Evolutionary conservation across 169 alveolate genomes (phyloP).

Genomic region (Plasmodium coatneyi): DNA sequence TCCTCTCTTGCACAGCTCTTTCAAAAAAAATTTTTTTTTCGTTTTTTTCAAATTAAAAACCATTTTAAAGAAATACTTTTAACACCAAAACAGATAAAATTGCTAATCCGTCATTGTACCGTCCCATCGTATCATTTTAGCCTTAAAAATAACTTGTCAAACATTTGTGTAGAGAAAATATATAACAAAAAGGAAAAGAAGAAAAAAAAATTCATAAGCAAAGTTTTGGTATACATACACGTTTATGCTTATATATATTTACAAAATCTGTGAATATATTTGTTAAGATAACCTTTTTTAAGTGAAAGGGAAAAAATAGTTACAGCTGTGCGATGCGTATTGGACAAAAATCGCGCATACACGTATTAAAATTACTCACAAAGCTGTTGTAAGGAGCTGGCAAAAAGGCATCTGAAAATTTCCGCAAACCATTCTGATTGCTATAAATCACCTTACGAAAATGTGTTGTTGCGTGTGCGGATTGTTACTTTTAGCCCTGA

Average conservation of each 20-base stretch:
- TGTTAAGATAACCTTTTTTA: neutral
- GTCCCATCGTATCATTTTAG: neutral
- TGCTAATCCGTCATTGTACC: neutral
- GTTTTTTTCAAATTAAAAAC: neutral
- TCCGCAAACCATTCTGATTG: neutral
- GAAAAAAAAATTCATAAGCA: neutral
- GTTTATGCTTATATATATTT: neutral
- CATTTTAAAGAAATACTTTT: neutral
- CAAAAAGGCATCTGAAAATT: neutral
- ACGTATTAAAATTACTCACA: neutral
- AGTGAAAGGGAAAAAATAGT: neutral
- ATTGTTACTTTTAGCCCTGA: constrained; percentile 20
- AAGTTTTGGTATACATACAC: neutral
- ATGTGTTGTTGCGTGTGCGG: constrained; percentile 75
- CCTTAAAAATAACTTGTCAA: neutral
- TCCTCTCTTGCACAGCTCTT: neutral
- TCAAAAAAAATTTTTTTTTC: neutral
- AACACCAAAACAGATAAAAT: neutral
- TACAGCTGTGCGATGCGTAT: neutral
- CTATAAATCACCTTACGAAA: neutral
- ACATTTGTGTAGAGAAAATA: constrained; percentile 22
- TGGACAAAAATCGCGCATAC: neutral
- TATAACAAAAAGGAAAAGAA: neutral
- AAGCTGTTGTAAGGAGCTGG: neutral
- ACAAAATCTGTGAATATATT: neutral